phyloP scores from a whole-genome alignment of 352 stramenopile species.

The Synura sp. region DNA sequence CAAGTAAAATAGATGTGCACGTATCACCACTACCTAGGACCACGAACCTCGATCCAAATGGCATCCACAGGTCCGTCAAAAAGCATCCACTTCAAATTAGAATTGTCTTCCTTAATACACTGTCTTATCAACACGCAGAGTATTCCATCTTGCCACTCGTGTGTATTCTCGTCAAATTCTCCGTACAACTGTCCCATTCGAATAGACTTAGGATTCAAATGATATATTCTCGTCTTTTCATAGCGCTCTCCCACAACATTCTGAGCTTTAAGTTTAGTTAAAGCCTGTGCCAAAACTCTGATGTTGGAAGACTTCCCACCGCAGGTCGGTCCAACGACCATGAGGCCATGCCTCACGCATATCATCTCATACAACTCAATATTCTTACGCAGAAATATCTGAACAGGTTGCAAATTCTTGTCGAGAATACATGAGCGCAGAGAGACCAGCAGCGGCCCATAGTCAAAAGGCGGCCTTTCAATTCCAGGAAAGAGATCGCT shows the following conservation, averaged over 20 bases:
- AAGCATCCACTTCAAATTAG: slow-evolving; percentile 86
- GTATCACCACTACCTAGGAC: too few species aligned
- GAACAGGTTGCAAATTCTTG: slow-evolving; percentile 70
- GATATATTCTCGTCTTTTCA: slow-evolving; percentile 71
- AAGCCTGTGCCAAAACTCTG: slow-evolving; percentile 69
- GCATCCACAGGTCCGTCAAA: slow-evolving; percentile 91
- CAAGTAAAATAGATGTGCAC: too few species aligned
- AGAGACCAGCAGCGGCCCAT: slow-evolving; percentile 62
- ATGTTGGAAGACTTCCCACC: slow-evolving; percentile 81
- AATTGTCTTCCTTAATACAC: slow-evolving; percentile 72
- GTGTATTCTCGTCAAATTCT: slow-evolving; percentile 86
- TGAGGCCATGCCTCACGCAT: slow-evolving; percentile 85
- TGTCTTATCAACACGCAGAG: slow-evolving; percentile 77
- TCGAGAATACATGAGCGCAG: slow-evolving; percentile 77
- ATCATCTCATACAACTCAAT: slow-evolving; percentile 91
- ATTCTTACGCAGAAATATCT: slow-evolving; percentile 84
- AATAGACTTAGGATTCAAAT: slow-evolving; percentile 90
- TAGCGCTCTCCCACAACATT: slow-evolving; percentile 58
- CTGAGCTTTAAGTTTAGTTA: slow-evolving; percentile 72
- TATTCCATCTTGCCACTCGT: slow-evolving; percentile 90
- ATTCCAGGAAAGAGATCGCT: slow-evolving; percentile 87
- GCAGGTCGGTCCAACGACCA: slow-evolving; percentile 86
- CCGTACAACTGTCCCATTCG: slow-evolving; percentile 92
- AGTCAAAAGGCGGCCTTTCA: slow-evolving; percentile 73
- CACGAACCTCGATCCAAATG: slow-evolving; percentile 92